These are phyloP conservation scores for Lichtheimia hyalospora DNA, from an alignment of 371 early-diverging fungal species.

Conservation along the genomic window DNA sequence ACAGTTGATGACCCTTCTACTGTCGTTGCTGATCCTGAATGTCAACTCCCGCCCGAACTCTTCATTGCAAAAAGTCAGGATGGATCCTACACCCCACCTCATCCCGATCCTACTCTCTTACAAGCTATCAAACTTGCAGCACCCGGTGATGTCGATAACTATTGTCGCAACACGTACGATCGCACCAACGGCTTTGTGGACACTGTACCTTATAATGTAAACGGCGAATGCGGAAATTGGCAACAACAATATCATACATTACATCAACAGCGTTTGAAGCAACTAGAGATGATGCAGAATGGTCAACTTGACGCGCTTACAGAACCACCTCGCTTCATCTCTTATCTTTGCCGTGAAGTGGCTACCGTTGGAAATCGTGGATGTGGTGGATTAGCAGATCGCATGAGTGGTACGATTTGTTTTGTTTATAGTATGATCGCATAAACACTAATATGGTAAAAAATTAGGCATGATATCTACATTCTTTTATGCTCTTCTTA, in stretches of 20 bases:
- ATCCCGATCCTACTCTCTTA: constrained; percentile 30
- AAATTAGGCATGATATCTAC: constrained; percentile 39
- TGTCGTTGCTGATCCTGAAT: not conserved
- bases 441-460: not conserved
- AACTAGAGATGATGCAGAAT: constrained; percentile 19
- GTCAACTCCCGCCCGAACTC: constrained; percentile 20
- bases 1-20: no score
- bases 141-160: constrained; percentile 28
- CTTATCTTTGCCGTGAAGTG: constrained; percentile 33
- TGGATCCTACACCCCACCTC: constrained; percentile 43
- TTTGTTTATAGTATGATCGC: not conserved
- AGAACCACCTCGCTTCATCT: constrained; percentile 28
- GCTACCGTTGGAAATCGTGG: constrained; percentile 14
- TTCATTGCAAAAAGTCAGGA: constrained; percentile 32
- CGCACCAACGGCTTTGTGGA: constrained; percentile 16
- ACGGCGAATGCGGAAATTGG: constrained; percentile 48
- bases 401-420: constrained; percentile 32
- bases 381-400: constrained; percentile 38
- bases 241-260: constrained; percentile 26
- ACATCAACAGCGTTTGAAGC: constrained; percentile 22
- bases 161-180: constrained; percentile 35
- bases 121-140: constrained; percentile 29
- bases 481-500: constrained; percentile 34
- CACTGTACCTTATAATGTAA: constrained; percentile 24
- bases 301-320: constrained; percentile 12